A percentile compares a stretch with the other conserved stretches of the same genome.
phyloP scores from a whole-genome alignment of 768 basidiomycete genomes.

The Trametes villosa region DNA sequence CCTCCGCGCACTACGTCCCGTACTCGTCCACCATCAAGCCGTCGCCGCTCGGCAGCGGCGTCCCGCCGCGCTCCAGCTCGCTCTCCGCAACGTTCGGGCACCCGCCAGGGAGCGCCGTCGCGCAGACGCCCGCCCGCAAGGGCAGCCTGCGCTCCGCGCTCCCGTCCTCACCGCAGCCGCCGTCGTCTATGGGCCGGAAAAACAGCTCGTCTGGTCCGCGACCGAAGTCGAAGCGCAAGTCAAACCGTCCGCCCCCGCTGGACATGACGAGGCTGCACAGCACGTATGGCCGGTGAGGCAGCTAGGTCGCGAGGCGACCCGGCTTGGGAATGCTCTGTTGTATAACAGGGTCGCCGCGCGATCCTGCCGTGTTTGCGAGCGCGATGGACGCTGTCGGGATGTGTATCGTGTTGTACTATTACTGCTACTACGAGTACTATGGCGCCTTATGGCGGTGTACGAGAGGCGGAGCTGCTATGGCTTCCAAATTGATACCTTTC shows the following conservation, averaged over 20 bases:
- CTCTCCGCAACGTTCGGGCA: slow-evolving; percentile 22
- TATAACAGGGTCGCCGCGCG: slow-evolving; percentile 17
- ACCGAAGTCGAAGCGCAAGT: slow-evolving; percentile 21
- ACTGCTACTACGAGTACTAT: too few species aligned
- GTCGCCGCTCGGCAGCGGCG: slow-evolving; percentile 16
- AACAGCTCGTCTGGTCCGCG: slow-evolving; percentile 6
- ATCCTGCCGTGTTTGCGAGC: too few species aligned
- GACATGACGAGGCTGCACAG: slow-evolving; percentile 24
- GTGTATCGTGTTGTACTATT: slow-evolving; percentile 10
- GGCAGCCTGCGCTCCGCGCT: slow-evolving; percentile 6
- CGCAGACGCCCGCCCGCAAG: slow-evolving; percentile 13
- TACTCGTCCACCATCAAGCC: slow-evolving; percentile 26
- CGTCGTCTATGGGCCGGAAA: background rate
- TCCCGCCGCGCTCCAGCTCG: slow-evolving; percentile 21
- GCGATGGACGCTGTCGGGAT: background rate
- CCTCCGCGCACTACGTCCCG: slow-evolving; percentile 24
- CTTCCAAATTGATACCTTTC: too few species aligned
- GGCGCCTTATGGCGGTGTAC: background rate
- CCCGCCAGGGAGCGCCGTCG: slow-evolving; percentile 12
- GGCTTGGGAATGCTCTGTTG: background rate
- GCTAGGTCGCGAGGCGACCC: slow-evolving; percentile 15
- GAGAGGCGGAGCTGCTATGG: background rate
- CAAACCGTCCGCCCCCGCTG: slow-evolving; percentile 21
- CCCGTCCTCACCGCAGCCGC: slow-evolving; percentile 15
- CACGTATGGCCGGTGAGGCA: slow-evolving; percentile 19